Base-by-base conservation (phyloP, 1,284 basidiomycete genomes). In the Trichosporon ovoides region DNA sequence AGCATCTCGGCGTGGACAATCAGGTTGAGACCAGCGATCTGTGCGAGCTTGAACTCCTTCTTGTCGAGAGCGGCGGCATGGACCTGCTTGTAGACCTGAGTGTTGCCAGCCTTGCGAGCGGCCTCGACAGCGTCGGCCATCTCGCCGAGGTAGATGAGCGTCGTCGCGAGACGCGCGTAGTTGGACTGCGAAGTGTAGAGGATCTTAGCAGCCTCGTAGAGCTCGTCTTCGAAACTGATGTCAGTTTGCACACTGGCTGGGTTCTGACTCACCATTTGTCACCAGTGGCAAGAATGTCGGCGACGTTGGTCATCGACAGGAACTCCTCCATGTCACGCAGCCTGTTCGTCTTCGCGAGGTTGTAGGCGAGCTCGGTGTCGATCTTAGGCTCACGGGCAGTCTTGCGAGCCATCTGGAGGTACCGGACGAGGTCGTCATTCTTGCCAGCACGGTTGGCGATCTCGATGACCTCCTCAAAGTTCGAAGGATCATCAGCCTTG, bases 71-170 rank as follows among this genome's bases (percentile, higher is more conserved):
- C 98, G 38, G 96, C 96, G 20, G 93, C 91, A 68, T 98, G 95
- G 60, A 99, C 96, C 78, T 98, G 96, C 80, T 98, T 98, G 96
- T 96, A 99, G n/a, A 98, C 96, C 88, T 96, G 92, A 11, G 96
- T 99, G 76, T 98, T 98, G 33, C 96, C 96, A 18, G 96, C 96
- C 77, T 99, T 99, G 64, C 96, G 84, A 18, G 96, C 96, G 64
- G 95, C 96, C 78, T 98, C 96, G 18, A 99, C 96, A 18, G 96
- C 96, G 54, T 90, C 85, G 78, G 98, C 95, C 77, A 97, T 98
- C 80, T 99, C 95, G 57, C 91, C 91, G 52, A 99, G 84, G 80
- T 98, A 99, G 75, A 99, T 98, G 70, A 98, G 85, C 9, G 96
- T 99, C 1, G 96, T 98, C 2, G 96, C 96, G 60, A 99, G 82